Percentiles rank a stretch among this genome's conserved stretches.
phyloP scores from a whole-genome alignment of 23 red algal species.

The Gracilaria caudata region DNA sequence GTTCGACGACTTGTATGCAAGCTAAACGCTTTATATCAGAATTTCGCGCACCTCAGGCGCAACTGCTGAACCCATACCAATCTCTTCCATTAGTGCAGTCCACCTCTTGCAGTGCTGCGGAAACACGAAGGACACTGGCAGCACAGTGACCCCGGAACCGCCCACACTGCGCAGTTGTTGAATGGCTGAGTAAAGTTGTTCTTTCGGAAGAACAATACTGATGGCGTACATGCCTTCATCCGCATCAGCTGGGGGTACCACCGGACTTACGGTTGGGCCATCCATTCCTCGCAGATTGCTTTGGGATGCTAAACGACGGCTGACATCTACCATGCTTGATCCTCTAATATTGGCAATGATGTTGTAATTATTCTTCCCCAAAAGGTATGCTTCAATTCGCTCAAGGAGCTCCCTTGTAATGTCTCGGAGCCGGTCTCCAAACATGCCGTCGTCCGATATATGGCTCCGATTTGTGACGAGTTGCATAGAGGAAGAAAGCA shows the following conservation, averaged over 20 bases:
- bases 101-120: conserved; percentile 79
- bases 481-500: conserved; percentile 83
- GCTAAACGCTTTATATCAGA: not conserved
- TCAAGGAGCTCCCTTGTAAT: conserved; percentile 89
- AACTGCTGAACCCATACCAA: conserved; percentile 22
- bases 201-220: conserved; percentile 91
- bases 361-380: conserved; percentile 87
- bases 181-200: conserved; percentile 83
- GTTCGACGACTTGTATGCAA: not conserved
- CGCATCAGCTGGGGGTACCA: conserved; percentile 87
- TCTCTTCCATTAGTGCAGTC: conserved; percentile 37
- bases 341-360: conserved; percentile 98
- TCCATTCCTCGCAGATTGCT: conserved; percentile 91
- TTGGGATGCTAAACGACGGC: conserved; percentile 77
- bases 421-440: conserved; percentile 58
- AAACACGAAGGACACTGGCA: conserved; percentile 98
- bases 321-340: conserved; percentile 89
- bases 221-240: conserved; percentile 99
- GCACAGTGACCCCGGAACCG: conserved; percentile 94
- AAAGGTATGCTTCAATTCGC: conserved; percentile 89
- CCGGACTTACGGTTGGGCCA: conserved; percentile 91
- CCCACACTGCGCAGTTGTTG: conserved; percentile 92
- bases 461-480: conserved; percentile 85
- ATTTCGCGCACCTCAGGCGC: not conserved
- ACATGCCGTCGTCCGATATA: conserved; percentile 35